These are phyloP conservation scores for Yamadazyma spencermartinsiae DNA, from an alignment of 1,139 yeast species.

Conservation along the genomic window DNA sequence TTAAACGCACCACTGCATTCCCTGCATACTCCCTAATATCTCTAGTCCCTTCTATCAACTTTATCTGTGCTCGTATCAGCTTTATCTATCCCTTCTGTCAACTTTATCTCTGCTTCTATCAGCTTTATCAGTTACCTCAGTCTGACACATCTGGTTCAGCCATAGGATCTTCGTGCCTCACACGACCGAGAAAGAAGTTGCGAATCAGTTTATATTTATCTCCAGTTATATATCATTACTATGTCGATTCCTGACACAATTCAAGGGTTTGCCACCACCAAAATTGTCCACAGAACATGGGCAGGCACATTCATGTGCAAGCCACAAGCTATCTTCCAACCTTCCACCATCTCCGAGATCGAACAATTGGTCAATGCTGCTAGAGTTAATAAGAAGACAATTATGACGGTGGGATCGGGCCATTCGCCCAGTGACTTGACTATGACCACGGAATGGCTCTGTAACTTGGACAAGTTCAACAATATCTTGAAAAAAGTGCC, in stretches of 20 bases:
- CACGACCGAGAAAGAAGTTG: too few relatives aligned
- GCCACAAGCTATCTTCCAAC: constrained; percentile 81
- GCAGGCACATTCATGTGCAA: constrained; percentile 82
- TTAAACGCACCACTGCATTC: too few relatives aligned
- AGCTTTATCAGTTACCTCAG: too few relatives aligned
- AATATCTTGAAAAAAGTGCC: constrained; percentile 46
- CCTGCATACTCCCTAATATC: too few relatives aligned
- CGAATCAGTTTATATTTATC: too few relatives aligned
- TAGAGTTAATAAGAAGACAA: constrained; percentile 54
- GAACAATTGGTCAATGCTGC: constrained; percentile 67
- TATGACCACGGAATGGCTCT: constrained; percentile 85
- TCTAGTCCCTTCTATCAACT: too few relatives aligned
- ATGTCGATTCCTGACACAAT: constrained; percentile 31
- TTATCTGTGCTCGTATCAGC: too few relatives aligned
- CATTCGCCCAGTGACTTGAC: constrained; percentile 94
- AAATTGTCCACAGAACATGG: constrained; percentile 71
- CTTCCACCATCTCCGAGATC: constrained; percentile 63
- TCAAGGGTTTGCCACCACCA: constrained; percentile 36
- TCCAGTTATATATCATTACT: too few relatives aligned
- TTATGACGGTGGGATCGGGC: constrained; percentile 90
- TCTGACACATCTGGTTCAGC: too few relatives aligned
- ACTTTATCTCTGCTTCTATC: too few relatives aligned
- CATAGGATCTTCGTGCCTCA: too few relatives aligned
- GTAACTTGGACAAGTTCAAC: constrained; percentile 79
- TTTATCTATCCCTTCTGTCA: too few relatives aligned